These are phyloP conservation scores for Anthracocystis panici-leucophaei DNA, from an alignment of 1,284 basidiomycete genomes.

Conservation along the genomic window DNA sequence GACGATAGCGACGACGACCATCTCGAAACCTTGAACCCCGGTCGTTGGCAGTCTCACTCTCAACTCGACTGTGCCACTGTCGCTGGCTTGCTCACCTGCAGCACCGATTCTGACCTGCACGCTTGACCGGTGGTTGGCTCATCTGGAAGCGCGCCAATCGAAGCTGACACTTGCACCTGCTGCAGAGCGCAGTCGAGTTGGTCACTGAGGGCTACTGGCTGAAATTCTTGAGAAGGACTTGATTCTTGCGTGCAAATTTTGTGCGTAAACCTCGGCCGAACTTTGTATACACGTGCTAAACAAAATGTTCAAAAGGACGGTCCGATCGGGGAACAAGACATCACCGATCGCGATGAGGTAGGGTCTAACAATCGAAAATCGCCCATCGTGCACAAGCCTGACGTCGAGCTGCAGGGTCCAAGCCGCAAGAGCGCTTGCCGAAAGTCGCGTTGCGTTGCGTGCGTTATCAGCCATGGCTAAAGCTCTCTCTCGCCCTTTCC, in stretches of 20 bases:
- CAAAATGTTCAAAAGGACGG: neutral
- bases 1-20: slow-evolving; percentile 26
- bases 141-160: slow-evolving; percentile 1
- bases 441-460: neutral
- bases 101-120: neutral
- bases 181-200: neutral
- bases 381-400: slow-evolving; percentile 12
- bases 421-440: neutral
- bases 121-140: neutral
- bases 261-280: neutral
- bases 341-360: no score
- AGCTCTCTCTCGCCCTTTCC: neutral
- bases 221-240: neutral
- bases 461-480: neutral
- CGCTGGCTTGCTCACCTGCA: slow-evolving; percentile 11
- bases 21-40: slow-evolving; percentile 32
- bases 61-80: slow-evolving; percentile 1
- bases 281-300: neutral
- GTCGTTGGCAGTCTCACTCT: neutral
- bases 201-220: neutral
- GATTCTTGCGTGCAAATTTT: neutral
- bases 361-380: neutral
- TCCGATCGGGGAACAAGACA: neutral
- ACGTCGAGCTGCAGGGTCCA: slow-evolving; percentile 48
- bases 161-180: neutral